A percentile compares a stretch with the other conserved stretches of the same genome.
These are phyloP conservation scores for Boletus fagicola DNA, from an alignment of 768 basidiomycete genomes.

Conservation along the genomic window DNA sequence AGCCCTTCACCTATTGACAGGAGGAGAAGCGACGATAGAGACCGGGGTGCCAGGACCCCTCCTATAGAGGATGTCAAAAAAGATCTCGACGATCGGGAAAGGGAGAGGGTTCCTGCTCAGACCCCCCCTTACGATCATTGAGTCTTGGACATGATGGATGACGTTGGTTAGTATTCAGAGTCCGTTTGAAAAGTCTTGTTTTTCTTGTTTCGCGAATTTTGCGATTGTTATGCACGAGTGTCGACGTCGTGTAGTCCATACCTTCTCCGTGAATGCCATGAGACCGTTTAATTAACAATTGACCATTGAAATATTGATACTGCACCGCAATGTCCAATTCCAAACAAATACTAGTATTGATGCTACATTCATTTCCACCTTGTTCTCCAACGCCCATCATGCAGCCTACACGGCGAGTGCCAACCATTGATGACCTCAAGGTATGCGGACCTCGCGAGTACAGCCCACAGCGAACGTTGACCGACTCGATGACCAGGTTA, in stretches of 20 bases:
- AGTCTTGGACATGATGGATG: neutral
- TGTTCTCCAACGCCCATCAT: constrained; percentile 17
- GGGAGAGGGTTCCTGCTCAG: constrained; percentile 46
- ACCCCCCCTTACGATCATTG: constrained; percentile 61
- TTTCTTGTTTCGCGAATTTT: constrained; percentile 1
- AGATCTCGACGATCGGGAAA: constrained; percentile 47
- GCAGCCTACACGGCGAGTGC: constrained; percentile 26
- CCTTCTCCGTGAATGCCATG: constrained; percentile 19
- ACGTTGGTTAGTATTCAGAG: constrained; percentile 7
- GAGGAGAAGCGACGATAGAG: constrained; percentile 46
- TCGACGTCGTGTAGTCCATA: constrained; percentile 21
- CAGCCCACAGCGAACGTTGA: neutral
- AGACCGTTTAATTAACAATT: neutral
- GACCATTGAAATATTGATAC: too few relatives aligned
- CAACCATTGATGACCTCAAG: constrained; percentile 36
- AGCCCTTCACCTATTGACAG: constrained; percentile 42
- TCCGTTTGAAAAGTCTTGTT: neutral
- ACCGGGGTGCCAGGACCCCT: constrained; percentile 51
- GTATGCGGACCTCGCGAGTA: constrained; percentile 6
- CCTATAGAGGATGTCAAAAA: constrained; percentile 41
- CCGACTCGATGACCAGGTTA: constrained; percentile 42
- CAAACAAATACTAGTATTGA: neutral
- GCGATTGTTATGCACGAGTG: constrained; percentile 4
- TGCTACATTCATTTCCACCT: neutral
- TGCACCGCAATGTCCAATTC: neutral